Evolutionary conservation across 208 protist species (phyloP), one percentile per base, ranked within the genome.

Genomic region (Herpetomonas samuelpessoai): DNA sequence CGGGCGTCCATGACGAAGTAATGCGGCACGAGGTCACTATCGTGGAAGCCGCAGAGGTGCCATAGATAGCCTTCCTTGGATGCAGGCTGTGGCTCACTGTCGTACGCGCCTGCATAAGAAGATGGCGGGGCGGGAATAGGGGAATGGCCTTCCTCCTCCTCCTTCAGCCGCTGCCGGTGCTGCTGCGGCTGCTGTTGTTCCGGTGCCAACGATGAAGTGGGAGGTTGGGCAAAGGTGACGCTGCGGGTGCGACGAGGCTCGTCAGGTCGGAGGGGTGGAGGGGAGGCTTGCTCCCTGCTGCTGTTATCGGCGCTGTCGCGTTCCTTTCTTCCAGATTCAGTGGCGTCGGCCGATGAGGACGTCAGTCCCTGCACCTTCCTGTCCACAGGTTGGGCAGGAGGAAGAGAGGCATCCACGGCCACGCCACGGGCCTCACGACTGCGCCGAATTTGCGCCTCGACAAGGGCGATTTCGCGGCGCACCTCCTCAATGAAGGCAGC

Each of bases 1-100:
- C 25, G 10, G 25, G 19, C 56, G 14, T 83, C 64, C 1, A 86
- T 70, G 2, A 84, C 72, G 3, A 91, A 24, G 68, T 86, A 88
- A 56, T 82, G 79, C 16, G 61, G 62, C 26, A 79, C 65, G 22
- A 90, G 78, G 45, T 56, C 35, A 14, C 9, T 14, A 41, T 14
- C 35, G 35, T 14, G 6, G 14, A 41, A 41, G 35, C 35, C 35
- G 35, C 35, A 41, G 35, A 41, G 14, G 35, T 41, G 35, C 35
- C 35, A 41, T 6, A 41, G 35, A 41, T 41, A 41, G 35, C 35
- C 35, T 14, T 41, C 35, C 35, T 41, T 41, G 9, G 9, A 14
- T 14, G 6, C 35, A 6, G 35, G 9, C 35, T 41, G 35, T 14
- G 35, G 14, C 35, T 41, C 35, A 14, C 35, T 14, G 9, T 6